phyloP scores from a whole-genome alignment of 1,284 basidiomycete genomes.

The Vanrija sp. region DNA sequence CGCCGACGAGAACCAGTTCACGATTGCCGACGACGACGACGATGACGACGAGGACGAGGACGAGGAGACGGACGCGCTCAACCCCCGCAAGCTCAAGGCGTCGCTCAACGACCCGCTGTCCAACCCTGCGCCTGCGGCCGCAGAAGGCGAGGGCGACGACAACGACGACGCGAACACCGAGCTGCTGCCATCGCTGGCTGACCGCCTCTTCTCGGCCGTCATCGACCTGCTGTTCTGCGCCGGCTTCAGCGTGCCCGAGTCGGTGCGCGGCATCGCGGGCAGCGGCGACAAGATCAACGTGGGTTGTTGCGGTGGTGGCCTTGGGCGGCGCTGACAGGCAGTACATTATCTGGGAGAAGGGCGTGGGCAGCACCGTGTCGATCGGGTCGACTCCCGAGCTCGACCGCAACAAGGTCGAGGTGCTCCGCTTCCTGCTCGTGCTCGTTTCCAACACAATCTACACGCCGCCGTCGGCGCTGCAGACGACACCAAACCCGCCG shows the following conservation, averaged over 20 bases:
- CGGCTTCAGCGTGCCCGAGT: constrained; percentile 78
- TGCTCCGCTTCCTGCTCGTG: constrained; percentile 76
- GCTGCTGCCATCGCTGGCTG: constrained; percentile 65
- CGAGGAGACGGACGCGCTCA: constrained; percentile 6
- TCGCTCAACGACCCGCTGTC: constrained; percentile 31
- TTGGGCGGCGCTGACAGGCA: constrained; percentile 14
- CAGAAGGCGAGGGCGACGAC: constrained; percentile 12
- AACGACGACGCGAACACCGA: constrained; percentile 48
- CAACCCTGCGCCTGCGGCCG: constrained; percentile 8
- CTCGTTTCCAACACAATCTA: constrained; percentile 85
- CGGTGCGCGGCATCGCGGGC: constrained; percentile 65
- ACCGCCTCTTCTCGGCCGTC: constrained; percentile 69
- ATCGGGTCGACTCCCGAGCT: constrained; percentile 63
- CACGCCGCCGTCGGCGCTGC: constrained; percentile 63
- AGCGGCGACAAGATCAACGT: constrained; percentile 67
- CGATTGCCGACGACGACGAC: constrained; percentile 66
- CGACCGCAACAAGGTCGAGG: constrained; percentile 78
- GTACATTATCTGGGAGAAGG: constrained; percentile 71
- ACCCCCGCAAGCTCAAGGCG: neutral
- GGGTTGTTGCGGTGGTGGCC: constrained; percentile 46
- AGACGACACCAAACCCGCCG: constrained; percentile 67
- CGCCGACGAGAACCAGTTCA: constrained; percentile 61
- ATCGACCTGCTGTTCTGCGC: constrained; percentile 86
- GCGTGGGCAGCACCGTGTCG: constrained; percentile 74
- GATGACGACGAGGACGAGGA: constrained; percentile 9